Conservation (phyloP, 139 green algal genomes). For the Yamagishiella unicocca region DNA sequence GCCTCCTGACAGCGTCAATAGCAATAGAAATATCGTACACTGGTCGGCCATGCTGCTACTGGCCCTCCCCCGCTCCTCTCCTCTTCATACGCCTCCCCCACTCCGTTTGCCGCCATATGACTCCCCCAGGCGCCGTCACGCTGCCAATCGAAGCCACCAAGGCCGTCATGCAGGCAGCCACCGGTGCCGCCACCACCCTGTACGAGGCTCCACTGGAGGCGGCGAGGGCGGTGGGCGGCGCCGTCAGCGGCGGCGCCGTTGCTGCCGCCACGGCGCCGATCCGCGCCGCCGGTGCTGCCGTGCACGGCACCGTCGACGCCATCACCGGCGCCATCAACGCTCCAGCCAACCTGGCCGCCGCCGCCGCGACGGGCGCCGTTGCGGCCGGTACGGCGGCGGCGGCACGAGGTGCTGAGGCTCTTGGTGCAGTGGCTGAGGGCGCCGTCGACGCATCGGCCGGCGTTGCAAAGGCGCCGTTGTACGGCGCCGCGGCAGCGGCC, state of each 20-base stretch:
- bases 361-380: neutral
- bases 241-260: neutral
- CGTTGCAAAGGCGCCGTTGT: neutral
- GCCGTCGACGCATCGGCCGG: neutral
- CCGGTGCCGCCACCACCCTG: constrained; percentile 15
- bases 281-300: neutral
- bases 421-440: neutral
- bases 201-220: constrained; percentile 45
- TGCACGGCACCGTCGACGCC: constrained; percentile 9
- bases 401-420: neutral
- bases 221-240: neutral
- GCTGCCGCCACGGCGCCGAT: constrained; percentile 32
- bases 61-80: too few species aligned
- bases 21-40: too few species aligned
- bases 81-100: too few species aligned
- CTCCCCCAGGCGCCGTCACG: neutral
- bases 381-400: neutral
- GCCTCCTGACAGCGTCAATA: too few species aligned
- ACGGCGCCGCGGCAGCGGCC: neutral
- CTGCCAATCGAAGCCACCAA: neutral
- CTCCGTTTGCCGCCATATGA: too few species aligned
- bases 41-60: too few species aligned
- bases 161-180: constrained; percentile 21
- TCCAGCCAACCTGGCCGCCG: neutral
- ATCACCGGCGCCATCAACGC: constrained; percentile 18